phyloP scores from a whole-genome alignment of 306 rosid genomes.

The Cicer bijugum region DNA sequence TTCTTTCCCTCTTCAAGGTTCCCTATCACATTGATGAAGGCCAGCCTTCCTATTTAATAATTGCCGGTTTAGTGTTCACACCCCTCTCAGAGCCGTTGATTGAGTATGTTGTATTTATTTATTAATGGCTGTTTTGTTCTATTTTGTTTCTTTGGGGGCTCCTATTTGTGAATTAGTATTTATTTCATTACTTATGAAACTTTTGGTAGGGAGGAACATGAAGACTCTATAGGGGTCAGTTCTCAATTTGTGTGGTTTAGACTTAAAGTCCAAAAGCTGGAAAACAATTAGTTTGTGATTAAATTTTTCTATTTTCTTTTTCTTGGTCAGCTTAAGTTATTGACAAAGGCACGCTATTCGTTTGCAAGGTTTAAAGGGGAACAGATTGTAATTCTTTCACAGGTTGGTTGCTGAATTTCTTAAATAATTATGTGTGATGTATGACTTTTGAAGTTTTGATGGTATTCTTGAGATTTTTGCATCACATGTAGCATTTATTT shows the following conservation, averaged over 20 bases:
- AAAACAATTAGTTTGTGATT: conserved; percentile 30
- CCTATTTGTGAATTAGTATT: conserved; percentile 32
- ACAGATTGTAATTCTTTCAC: conserved; percentile 90
- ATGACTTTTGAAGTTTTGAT: not conserved
- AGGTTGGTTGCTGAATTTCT: conserved; percentile 63
- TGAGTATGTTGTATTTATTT: conserved; percentile 63
- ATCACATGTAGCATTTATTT: conserved; percentile 8
- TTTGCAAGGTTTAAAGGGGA: conserved; percentile 86
- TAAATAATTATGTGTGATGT: conserved; percentile 31
- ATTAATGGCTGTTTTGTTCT: conserved; percentile 3
- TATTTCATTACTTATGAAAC: conserved; percentile 41
- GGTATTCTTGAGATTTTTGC: conserved; percentile 18
- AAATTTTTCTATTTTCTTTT: conserved; percentile 31
- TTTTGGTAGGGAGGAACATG: conserved; percentile 85
- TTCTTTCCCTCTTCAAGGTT: conserved; percentile 60
- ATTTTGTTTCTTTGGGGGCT: not conserved
- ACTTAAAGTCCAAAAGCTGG: conserved; percentile 28
- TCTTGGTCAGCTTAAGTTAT: conserved; percentile 69
- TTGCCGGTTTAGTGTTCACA: conserved; percentile 96
- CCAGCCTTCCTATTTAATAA: conserved; percentile 91
- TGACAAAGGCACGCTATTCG: conserved; percentile 93
- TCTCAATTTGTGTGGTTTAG: conserved; percentile 26
- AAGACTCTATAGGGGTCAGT: conserved; percentile 87
- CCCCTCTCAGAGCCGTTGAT: conserved; percentile 96
- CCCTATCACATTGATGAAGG: conserved; percentile 86